Evolutionary conservation across 345 rosid genomes (phyloP).

Genomic region (Noccaea caerulescens): DNA sequence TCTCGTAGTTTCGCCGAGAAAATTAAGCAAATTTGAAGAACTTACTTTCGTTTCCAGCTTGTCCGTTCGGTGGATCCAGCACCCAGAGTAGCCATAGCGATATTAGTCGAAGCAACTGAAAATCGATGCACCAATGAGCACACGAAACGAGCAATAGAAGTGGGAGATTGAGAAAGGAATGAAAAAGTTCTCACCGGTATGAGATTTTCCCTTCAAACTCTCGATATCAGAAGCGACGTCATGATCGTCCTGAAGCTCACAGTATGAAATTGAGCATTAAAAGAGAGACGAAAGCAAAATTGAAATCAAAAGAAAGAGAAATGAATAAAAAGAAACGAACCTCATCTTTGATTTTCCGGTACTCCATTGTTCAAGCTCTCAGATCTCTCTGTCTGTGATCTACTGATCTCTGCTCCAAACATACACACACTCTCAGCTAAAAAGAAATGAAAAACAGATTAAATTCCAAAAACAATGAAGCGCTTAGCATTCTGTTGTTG

Average conservation of each 20-base stretch:
- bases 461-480: neutral
- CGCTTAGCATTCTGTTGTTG: neutral
- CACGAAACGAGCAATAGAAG: neutral
- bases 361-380: constrained; percentile 59
- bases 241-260: constrained; percentile 41
- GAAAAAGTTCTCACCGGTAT: constrained; percentile 15
- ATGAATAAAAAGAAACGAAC: constrained; percentile 38
- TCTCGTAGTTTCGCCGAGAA: neutral
- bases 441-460: neutral
- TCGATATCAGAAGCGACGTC: constrained; percentile 39
- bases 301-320: neutral
- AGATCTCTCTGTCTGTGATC: constrained; percentile 52
- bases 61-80: constrained; percentile 50
- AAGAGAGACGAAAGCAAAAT: neutral
- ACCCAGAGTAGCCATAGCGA: constrained; percentile 48
- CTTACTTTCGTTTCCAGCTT: constrained; percentile 87
- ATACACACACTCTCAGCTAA: neutral
- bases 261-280: constrained; percentile 5
- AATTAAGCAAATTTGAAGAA: neutral
- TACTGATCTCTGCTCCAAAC: constrained; percentile 22
- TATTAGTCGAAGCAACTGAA: constrained; percentile 50
- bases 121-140: constrained; percentile 32
- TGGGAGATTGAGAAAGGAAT: neutral
- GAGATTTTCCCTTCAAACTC: constrained; percentile 44
- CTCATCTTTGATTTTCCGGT: constrained; percentile 81